Conservation (phyloP, 495 filamentous ascomycete species). For the Opeltia flavorubescens region DNA sequence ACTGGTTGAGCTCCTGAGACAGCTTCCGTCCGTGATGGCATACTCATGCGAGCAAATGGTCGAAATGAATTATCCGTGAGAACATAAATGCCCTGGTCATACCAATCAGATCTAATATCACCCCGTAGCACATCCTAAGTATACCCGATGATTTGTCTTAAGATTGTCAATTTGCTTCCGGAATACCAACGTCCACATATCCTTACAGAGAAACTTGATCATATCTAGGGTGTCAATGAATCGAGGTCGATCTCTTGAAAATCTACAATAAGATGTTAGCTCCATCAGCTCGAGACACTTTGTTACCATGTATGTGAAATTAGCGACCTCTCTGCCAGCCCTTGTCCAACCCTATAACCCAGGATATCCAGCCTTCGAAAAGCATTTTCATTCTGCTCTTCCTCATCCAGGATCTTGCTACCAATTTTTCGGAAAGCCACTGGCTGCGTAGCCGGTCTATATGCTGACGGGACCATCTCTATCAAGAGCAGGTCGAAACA, state of each 20-base stretch:
- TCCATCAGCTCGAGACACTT: not conserved
- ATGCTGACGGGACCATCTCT: conserved; percentile 89
- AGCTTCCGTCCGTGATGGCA: conserved; percentile 55
- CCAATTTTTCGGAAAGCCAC: conserved; percentile 3
- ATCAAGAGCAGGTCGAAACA: conserved; percentile 89
- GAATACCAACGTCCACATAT: conserved; percentile 87
- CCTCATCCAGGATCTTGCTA: conserved; percentile 45
- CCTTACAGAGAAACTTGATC: conserved; percentile 98
- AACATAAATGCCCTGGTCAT: conserved; percentile 73
- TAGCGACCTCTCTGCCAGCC: conserved; percentile 74
- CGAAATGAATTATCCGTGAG: conserved; percentile 88
- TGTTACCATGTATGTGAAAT: not conserved
- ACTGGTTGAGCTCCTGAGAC: conserved; percentile 69
- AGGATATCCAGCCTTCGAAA: conserved; percentile 72
- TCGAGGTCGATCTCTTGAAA: conserved; percentile 73
- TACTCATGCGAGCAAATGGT: conserved; percentile 76
- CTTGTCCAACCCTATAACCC: conserved; percentile 86
- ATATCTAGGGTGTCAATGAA: conserved; percentile 78
- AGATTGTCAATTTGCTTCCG: conserved; percentile 96
- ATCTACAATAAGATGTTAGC: conserved; percentile 35
- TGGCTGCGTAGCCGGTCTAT: conserved; percentile 47
- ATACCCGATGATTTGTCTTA: conserved; percentile 90
- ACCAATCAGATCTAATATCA: not conserved
- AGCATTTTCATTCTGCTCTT: conserved; percentile 66
- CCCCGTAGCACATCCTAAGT: conserved; percentile 6